Evolutionary conservation across 2,329 filamentous ascomycete species (phyloP), one percentile per base, ranked within the genome.

Genomic region (Didymella pomorum): DNA sequence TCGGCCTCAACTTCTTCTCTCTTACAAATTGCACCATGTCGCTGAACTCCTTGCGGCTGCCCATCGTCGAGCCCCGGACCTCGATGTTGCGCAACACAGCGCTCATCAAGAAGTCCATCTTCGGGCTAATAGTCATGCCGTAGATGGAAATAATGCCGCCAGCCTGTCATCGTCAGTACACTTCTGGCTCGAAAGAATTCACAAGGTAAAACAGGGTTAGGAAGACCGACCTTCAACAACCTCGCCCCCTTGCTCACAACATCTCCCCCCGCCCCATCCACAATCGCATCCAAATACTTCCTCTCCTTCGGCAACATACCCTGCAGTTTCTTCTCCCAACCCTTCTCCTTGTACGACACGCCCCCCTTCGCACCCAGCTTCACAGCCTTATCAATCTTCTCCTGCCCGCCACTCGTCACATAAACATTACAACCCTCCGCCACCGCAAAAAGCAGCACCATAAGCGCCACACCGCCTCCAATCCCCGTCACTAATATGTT

Each of bases 401-500:
- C 87, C 64, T 86, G 78, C 63, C 87, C 88, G 9, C 91, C 88
- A 54, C 88, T 92, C 1, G 89, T 94, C 54, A 97, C 92, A 72
- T 84, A 96, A n/a, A 94, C 89, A 74, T 88, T 87, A 46, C 68
- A 89, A 86, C 35, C 92, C 91, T 64, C 87, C 79, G 10, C 92
- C 12, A 89, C 87, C 11, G 87, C 93, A 78, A 96, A 96, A 75
- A 92, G 84, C 67, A 97, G 80, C 6, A 86, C 89, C 81, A 91
- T 89, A 54, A 97, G 80, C 31, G 94, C 94, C 1, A 97, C 94
- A 42, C 94, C 94, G 33, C 94, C 94, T 0, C 94, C 94, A 76
- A 98, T 96, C 0, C 94, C 94, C 4, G 94, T 97, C 41, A 98
- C 79, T 29, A 98, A 80, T 4, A 98, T 82, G 71, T 96, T 96